Evolutionary conservation across 2,329 filamentous ascomycete species (phyloP).

Genomic region (Plenodomus lindquistii): DNA sequence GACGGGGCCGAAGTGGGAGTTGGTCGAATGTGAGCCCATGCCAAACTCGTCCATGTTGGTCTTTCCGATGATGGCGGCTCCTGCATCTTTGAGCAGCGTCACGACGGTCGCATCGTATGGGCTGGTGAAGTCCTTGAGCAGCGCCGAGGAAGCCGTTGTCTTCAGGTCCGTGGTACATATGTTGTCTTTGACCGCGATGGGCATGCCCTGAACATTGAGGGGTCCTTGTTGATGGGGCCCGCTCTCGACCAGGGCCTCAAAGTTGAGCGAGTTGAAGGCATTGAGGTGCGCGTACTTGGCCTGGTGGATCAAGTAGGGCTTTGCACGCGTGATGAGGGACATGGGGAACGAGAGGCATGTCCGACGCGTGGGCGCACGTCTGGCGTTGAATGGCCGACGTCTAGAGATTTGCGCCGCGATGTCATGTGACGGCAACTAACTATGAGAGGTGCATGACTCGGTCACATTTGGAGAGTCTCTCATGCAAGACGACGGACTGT

Average conservation of each 20-base stretch:
- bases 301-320: constrained; percentile 42
- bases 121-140: constrained; percentile 69
- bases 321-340: constrained; percentile 45
- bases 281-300: constrained; percentile 40
- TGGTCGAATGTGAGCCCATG: constrained; percentile 82
- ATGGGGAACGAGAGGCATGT: constrained; percentile 37
- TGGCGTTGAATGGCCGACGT: constrained; percentile 5
- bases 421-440: constrained; percentile 12
- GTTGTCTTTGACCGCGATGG: constrained; percentile 57
- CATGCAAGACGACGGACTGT: not conserved
- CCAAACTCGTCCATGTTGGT: constrained; percentile 96
- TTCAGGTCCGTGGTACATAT: constrained; percentile 50
- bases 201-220: constrained; percentile 27
- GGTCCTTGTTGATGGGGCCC: constrained; percentile 6
- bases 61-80: constrained; percentile 71
- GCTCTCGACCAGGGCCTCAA: constrained; percentile 17
- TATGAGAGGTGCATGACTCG: not conserved
- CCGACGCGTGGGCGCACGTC: constrained; percentile 17
- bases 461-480: not conserved
- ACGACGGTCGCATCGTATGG: constrained; percentile 86
- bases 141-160: constrained; percentile 82
- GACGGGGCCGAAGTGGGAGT: constrained; percentile 71
- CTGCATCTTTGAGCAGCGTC: constrained; percentile 64
- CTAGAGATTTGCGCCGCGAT: constrained; percentile 13
- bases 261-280: constrained; percentile 41